Conservation (phyloP, 768 basidiomycete species). For the Agaricus bisporus region DNA sequence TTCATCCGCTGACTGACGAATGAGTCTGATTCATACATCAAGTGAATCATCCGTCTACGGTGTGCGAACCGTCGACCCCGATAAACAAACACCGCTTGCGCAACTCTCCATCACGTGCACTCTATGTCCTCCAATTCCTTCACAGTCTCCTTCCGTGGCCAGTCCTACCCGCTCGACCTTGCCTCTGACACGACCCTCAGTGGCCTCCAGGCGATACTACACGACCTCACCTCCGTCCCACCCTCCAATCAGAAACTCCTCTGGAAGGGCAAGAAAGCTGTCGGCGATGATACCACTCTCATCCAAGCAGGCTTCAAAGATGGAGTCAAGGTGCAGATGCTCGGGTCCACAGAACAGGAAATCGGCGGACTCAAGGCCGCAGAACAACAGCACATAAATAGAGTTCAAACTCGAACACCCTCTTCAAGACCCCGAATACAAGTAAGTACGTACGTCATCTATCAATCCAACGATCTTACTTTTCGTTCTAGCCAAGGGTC, state of each 20-base stretch:
- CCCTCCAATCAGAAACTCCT: slow-evolving; percentile 64
- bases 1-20: too few species aligned
- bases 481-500: slow-evolving; percentile 10
- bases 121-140: slow-evolving; percentile 7
- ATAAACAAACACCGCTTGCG: background rate
- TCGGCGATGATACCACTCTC: slow-evolving; percentile 23
- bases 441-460: slow-evolving; percentile 28
- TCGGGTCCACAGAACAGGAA: slow-evolving; percentile 60
- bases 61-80: background rate
- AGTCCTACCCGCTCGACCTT: slow-evolving; percentile 39
- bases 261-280: slow-evolving; percentile 58
- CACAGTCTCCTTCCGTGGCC: slow-evolving; percentile 44
- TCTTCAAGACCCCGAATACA: slow-evolving; percentile 52
- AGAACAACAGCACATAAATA: slow-evolving; percentile 52
- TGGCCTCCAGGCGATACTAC: slow-evolving; percentile 42
- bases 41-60: too few species aligned
- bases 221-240: slow-evolving; percentile 63
- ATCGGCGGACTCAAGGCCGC: slow-evolving; percentile 45
- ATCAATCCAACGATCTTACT: slow-evolving; percentile 27
- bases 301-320: slow-evolving; percentile 49
- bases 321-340: slow-evolving; percentile 63
- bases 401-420: slow-evolving; percentile 54
- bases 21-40: too few species aligned
- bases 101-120: background rate
- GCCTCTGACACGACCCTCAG: slow-evolving; percentile 46